Percentiles rank a stretch among this genome's conserved stretches.
These are phyloP conservation scores for Flaveria floridana DNA, from an alignment of 140 eudicot species.

Conservation along the genomic window DNA sequence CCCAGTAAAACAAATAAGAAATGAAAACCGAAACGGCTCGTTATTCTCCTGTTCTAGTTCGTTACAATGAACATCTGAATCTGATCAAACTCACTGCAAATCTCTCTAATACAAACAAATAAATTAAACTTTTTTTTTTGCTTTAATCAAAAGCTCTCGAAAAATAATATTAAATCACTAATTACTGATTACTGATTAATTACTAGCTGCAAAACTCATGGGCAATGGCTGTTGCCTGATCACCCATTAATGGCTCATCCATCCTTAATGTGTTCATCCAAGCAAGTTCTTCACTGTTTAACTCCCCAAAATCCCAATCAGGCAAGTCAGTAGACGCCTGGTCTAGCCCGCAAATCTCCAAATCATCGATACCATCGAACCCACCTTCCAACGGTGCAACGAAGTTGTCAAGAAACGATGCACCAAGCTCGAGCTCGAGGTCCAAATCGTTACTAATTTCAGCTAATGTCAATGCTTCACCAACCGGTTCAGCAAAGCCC, in stretches of 20 bases:
- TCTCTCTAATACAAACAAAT: constrained; percentile 12
- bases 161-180: not conserved
- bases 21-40: not conserved
- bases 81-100: constrained; percentile 18
- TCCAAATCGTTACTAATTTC: constrained; percentile 47
- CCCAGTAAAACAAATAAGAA: not conserved
- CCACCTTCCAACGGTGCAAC: constrained; percentile 9
- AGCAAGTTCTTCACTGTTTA: constrained; percentile 51
- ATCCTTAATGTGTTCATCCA: constrained; percentile 57
- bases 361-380: constrained; percentile 40
- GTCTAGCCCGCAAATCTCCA: constrained; percentile 47
- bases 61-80: constrained; percentile 20
- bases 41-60: constrained; percentile 19
- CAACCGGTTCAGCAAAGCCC: constrained; percentile 23
- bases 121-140: not conserved
- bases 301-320: constrained; percentile 55
- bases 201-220: constrained; percentile 68
- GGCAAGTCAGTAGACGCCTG: constrained; percentile 39
- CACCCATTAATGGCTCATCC: constrained; percentile 40
- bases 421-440: constrained; percentile 42
- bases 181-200: constrained; percentile 24
- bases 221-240: constrained; percentile 36
- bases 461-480: constrained; percentile 33
- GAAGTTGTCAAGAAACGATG: constrained; percentile 33
- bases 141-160: not conserved